Evolutionary conservation across 768 basidiomycete genomes (phyloP).

Genomic region (Suillus paluster): DNA sequence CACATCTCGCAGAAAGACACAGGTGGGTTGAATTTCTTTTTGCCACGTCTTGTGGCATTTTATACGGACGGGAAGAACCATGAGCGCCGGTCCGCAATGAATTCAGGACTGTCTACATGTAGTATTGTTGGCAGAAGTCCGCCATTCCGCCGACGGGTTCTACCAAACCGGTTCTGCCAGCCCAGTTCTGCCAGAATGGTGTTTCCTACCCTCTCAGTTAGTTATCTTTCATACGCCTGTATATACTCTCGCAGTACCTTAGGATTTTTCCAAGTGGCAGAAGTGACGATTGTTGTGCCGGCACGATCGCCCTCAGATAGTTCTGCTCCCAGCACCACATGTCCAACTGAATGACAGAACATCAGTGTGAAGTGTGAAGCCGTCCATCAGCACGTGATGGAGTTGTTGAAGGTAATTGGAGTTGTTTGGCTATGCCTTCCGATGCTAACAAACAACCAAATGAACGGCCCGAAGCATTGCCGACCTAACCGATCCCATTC

Average conservation of each 20-base stretch:
- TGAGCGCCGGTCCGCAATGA: constrained; percentile 11
- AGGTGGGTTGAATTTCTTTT: background rate
- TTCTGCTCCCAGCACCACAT: too few relatives aligned
- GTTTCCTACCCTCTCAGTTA: too few relatives aligned
- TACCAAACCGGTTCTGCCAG: too few relatives aligned
- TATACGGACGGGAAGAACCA: background rate
- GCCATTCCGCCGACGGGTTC: too few relatives aligned
- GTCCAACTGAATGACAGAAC: constrained; percentile 16
- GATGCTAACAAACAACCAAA: constrained; percentile 9
- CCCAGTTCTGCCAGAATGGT: too few relatives aligned
- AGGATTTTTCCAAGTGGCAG: too few relatives aligned
- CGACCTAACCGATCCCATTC: too few relatives aligned
- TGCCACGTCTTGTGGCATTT: background rate
- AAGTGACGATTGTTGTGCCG: too few relatives aligned
- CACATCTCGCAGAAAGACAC: constrained; percentile 14
- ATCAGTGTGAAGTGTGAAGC: background rate
- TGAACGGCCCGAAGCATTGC: background rate
- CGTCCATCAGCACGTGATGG: constrained; percentile 5
- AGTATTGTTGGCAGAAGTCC: too few relatives aligned
- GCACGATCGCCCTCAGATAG: too few relatives aligned
- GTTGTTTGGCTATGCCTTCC: constrained; percentile 10
- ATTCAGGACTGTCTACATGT: constrained; percentile 1
- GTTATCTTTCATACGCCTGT: too few relatives aligned
- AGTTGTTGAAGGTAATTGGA: background rate
- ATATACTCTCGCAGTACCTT: too few relatives aligned